Conservation (phyloP, 179 eudicot genomes). For the Heliamphora pulchella region DNA sequence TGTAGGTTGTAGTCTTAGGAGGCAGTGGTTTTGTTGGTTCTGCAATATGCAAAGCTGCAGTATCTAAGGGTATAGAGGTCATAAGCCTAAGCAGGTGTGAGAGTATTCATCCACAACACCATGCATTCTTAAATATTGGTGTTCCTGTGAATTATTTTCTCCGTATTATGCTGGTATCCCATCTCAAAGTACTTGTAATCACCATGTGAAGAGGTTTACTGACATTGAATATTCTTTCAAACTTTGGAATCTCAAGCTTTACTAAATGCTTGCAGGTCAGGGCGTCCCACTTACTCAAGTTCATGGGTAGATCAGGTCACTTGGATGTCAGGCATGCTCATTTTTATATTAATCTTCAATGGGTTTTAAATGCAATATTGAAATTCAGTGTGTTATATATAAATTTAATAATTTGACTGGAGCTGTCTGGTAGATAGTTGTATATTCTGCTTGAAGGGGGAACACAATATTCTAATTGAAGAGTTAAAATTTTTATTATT, state of each 20-base stretch:
- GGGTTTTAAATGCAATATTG: slow-evolving; percentile 4
- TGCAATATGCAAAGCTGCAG: slow-evolving; percentile 97
- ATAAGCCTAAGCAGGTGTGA: slow-evolving; percentile 83
- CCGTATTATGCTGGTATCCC: not conserved
- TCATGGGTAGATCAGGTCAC: slow-evolving; percentile 91
- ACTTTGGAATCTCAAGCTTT: slow-evolving; percentile 12
- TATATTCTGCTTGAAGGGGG: not conserved
- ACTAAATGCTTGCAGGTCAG: slow-evolving; percentile 53
- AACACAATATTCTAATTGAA: not conserved
- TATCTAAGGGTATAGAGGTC: slow-evolving; percentile 84
- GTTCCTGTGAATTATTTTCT: not conserved
- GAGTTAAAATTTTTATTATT: too few relatives aligned
- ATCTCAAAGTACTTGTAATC: not conserved
- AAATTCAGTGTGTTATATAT: not conserved
- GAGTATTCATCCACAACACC: not conserved
- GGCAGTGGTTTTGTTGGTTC: slow-evolving; percentile 98
- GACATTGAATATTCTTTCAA: slow-evolving; percentile 4
- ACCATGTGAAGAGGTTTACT: not conserved
- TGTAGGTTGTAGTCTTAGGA: slow-evolving; percentile 89
- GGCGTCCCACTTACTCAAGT: slow-evolving; percentile 67
- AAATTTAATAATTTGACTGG: not conserved
- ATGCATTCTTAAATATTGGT: not conserved
- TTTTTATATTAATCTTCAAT: slow-evolving; percentile 14
- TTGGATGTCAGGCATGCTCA: slow-evolving; percentile 69
- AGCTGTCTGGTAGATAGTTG: not conserved